Base-by-base conservation (phyloP, 768 basidiomycete genomes). In the Boletus edulis region DNA sequence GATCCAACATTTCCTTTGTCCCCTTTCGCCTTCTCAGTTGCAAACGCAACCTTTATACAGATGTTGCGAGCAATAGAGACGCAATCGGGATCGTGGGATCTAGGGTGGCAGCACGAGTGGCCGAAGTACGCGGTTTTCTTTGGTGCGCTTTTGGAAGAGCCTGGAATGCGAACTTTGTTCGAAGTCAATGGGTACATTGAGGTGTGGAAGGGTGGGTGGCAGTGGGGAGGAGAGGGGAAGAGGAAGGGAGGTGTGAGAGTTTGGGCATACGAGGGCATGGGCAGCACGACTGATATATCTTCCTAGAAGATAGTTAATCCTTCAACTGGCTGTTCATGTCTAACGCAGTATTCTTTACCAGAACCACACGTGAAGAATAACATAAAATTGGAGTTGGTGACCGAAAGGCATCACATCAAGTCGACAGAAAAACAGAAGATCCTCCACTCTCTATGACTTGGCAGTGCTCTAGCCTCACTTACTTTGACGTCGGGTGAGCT, bases 121-220 rank as follows among this genome's bases (percentile, higher is more conserved):
- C 94, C 96, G 0, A 80, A 78, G 42, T 84, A 94, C 69, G 62
- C 98, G 15, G 81, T 93, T 3, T 74, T 94, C 49, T 98, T 98
- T 65, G 92, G 91, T 5, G 79, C 79, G n/a, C 73, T 98, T 43
- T 74, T 96, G 41, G 69, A 75, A 6, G 72, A 80, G 48, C 69
- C 75, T 10, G 81, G 77, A 3, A 75, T 92, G 2, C 64, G 69
- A 43, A 59, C 68, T 3, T 22, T 83, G 24, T 69, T 94, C 46
- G 64, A 71, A 48, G 67, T 65, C 15, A 76, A 76, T 37, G 88
- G 87, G 4, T 97, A 94, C 60, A 39, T 48, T 18, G 83, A 88
- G 63, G 77, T 83, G 1, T 86, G 85, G 85, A 73, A 72, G 22
- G 75, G 73, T 11, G 88, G 87, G 22, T 85, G 85, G 78, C 86